Base-by-base conservation (phyloP, 257 asterid species). In the Anisodus tanguticus region DNA sequence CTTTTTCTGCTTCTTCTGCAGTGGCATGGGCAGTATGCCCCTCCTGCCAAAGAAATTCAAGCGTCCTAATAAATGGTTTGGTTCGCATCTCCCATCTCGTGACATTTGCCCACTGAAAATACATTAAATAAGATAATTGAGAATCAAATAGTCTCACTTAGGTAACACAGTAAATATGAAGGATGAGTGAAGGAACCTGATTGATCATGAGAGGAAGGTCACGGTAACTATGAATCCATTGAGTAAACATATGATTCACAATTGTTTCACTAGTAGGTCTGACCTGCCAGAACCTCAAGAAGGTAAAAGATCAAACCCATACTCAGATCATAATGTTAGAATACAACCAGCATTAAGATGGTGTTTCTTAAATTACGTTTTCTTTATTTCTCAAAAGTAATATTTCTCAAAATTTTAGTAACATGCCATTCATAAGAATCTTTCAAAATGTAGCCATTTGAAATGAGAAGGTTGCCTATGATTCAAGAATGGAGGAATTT, bases 31-130 rank as follows among this genome's bases (percentile, higher is more conserved):
- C 99, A 85, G 99, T 97, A 89, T 97, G 98, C 64, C 99, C 99
- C 89, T 95, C 99, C 90, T 95, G 99, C 98, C 98, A 95, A 53
- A 97, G 97, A 88, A 97, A 97, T 74, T 97, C 97, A 83, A 97
- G 97, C 39, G 99, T 97, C 86, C 99, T 92, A 63, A 94, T 88
- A 51, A 97, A 97, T 82, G 98, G 99, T 87, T 97, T 95, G 76
- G 99, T 97, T 70, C 98, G 98, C 98, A 95, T 94, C 90, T 97
- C 99, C 98, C 99, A 97, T 86, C 99, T 93, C 10, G 98, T 97
- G 49, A 97, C 98, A 86, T 97, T 97, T 55, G 94, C 99, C 99
- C 99, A 97, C 99, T 97, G 87, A 81, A 41, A 88, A 83, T 78
- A 83, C 57, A 86, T 39, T 22, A 83, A 41, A 80, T 64, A 22